A percentile compares a stretch with the other conserved stretches of the same genome.
Evolutionary conservation across 2,329 filamentous ascomycete species (phyloP).

Genomic region (Aspergillus eucalypticola): DNA sequence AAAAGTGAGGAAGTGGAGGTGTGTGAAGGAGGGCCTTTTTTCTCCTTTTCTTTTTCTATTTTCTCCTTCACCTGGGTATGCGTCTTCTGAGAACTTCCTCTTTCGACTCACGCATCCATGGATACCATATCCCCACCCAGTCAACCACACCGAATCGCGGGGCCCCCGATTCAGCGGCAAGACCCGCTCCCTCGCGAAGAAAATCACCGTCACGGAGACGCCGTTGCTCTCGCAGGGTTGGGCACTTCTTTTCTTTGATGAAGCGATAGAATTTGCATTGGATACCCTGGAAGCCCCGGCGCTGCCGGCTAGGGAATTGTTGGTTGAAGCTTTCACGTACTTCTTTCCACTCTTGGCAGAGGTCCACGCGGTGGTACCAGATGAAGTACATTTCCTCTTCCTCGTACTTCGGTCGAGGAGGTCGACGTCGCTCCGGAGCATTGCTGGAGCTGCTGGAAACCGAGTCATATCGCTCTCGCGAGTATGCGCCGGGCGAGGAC

Average conservation of each 20-base stretch:
- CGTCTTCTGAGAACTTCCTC: constrained; percentile 25
- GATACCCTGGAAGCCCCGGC: constrained; percentile 47
- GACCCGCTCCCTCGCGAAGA: constrained; percentile 33
- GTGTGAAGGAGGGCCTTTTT: too few species aligned
- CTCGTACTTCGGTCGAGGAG: constrained; percentile 49
- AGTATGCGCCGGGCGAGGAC: constrained; percentile 40
- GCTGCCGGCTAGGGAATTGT: constrained; percentile 45
- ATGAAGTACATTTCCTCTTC: constrained; percentile 52
- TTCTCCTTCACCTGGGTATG: constrained; percentile 13
- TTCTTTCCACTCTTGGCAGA: constrained; percentile 49
- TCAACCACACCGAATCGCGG: constrained; percentile 45
- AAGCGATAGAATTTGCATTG: constrained; percentile 55
- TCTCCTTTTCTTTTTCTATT: too few species aligned
- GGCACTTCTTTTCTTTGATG: constrained; percentile 47
- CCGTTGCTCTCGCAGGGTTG: constrained; percentile 46
- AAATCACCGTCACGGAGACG: constrained; percentile 44
- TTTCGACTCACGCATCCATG: constrained; percentile 44
- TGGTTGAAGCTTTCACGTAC: constrained; percentile 46
- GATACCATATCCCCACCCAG: constrained; percentile 43
- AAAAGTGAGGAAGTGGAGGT: neutral
- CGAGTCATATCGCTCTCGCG: constrained; percentile 43
- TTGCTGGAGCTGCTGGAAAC: constrained; percentile 44
- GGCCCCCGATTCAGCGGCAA: constrained; percentile 25
- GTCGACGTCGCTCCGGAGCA: constrained; percentile 39
- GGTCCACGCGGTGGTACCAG: constrained; percentile 52